Evolutionary conservation across 192 early-diverging fungal genomes (phyloP), one percentile per base, ranked within the genome.

Genomic region (Chytriomyces sp.): DNA sequence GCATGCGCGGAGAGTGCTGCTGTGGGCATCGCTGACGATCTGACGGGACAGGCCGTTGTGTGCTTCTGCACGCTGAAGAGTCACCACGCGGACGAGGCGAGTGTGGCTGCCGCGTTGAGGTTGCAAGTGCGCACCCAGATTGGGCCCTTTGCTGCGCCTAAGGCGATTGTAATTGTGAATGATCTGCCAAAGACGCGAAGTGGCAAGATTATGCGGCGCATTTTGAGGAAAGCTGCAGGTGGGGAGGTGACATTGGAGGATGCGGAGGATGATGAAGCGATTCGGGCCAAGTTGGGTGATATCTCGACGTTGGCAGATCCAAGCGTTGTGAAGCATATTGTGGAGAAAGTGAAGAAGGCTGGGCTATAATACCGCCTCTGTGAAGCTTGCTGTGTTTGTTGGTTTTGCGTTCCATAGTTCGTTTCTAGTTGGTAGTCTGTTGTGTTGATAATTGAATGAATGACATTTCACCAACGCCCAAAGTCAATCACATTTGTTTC

Each of bases 141-240:
- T 81, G 96, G 94, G 2, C 91, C 96, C 19, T 96, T 98, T 71
- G 95, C 95, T 54, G 87, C 91, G 5, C 95, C 96, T 30, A 94
- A 94, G 80, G 81, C 84, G 40, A 89, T 98, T 34, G 88, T 96
- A 63, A 73, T 97, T 64, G 90, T 93, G 4, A 83, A 83, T 26
- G 95, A 95, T 79, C 83, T 98, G 64, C 95, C 96, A 75, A 97
- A 98, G 86, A 98, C 96, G 30, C 88, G 95, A 31, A 91, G 89
- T 37, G 96, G 96, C 58, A 98, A 98, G 84, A 94, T 98, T 76
- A 96, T 98, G 91, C 87, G 96, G 49, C 88, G 96, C 54, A 91
- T 98, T 65, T 82, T 98, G 81, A 84, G 95, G 76, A 97, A 98
- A 89, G 88, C 95, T 56, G 92, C 96, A 62, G 92, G 85, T 38